These are phyloP conservation scores for Przewalskia tangutica DNA, from an alignment of 257 asterid species.

Conservation along the genomic window DNA sequence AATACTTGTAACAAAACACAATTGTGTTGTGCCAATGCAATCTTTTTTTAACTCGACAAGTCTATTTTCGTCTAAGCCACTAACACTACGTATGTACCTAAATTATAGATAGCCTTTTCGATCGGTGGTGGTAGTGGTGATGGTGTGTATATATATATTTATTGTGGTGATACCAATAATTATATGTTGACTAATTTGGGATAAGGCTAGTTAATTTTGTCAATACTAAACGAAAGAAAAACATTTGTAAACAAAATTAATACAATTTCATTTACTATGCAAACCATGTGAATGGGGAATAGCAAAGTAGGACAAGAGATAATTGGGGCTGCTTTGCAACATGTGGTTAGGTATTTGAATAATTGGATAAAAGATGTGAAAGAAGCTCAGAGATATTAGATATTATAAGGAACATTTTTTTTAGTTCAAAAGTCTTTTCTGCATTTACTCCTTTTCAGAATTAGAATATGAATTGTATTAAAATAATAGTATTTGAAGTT, in stretches of 20 bases:
- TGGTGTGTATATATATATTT: too few relatives aligned
- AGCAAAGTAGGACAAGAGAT: not conserved
- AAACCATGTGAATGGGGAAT: not conserved
- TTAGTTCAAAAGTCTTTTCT: not conserved
- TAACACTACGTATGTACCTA: not conserved
- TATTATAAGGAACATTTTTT: not conserved
- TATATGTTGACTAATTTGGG: not conserved
- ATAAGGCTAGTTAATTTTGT: not conserved
- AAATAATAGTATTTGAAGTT: too few relatives aligned
- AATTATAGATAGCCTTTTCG: not conserved
- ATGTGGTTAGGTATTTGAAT: slow-evolving; percentile 6
- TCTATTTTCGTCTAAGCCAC: not conserved
- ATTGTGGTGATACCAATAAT: too few relatives aligned
- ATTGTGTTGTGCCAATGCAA: not conserved
- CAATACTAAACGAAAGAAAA: not conserved
- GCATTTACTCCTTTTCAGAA: not conserved
- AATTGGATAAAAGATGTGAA: not conserved
- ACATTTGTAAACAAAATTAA: not conserved
- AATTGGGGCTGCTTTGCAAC: not conserved
- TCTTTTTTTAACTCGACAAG: not conserved
- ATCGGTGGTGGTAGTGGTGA: not conserved
- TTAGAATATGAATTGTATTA: not conserved
- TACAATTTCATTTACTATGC: not conserved
- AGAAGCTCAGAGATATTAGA: not conserved
- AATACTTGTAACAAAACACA: not conserved